Percentiles rank a stretch among this genome's conserved stretches.
These are phyloP conservation scores for Solanum medicagineum DNA, from an alignment of 257 asterid genomes.

Conservation along the genomic window DNA sequence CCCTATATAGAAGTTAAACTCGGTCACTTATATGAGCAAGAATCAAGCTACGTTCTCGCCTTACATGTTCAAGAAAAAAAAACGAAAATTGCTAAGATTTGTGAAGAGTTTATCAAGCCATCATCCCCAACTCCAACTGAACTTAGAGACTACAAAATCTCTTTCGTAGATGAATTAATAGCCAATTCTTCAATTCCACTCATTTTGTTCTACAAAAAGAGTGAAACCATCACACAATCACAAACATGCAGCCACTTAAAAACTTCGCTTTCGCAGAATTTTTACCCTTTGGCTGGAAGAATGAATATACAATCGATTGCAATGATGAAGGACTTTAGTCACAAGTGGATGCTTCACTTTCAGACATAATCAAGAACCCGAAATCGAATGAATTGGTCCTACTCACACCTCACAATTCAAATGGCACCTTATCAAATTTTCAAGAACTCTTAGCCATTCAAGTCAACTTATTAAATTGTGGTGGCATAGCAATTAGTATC, in stretches of 20 bases:
- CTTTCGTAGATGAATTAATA: conserved; percentile 45
- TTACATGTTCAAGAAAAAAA: background rate
- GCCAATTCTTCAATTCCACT: conserved; percentile 43
- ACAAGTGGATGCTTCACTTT: conserved; percentile 10
- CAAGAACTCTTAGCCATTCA: conserved; percentile 36
- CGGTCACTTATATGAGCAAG: background rate
- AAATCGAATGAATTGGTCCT: conserved; percentile 8
- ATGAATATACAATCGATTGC: conserved; percentile 32
- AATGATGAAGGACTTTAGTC: conserved; percentile 39
- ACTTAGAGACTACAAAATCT: conserved; percentile 27
- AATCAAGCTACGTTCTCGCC: background rate
- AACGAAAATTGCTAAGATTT: conserved; percentile 25
- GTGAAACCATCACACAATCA: background rate
- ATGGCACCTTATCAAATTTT: conserved; percentile 12
- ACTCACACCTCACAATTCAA: conserved; percentile 25
- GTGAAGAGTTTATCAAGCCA: conserved; percentile 28
- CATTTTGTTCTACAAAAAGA: conserved; percentile 26
- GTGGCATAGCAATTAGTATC: conserved; percentile 28
- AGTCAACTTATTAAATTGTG: conserved; percentile 29
- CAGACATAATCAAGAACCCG: conserved; percentile 9
- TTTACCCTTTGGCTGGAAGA: conserved; percentile 60
- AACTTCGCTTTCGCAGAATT: conserved; percentile 28
- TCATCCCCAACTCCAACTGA: conserved; percentile 41
- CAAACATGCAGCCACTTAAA: conserved; percentile 17
- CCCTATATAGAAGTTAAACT: background rate